These are phyloP conservation scores for Emergomyces orientalis DNA, from an alignment of 2,329 filamentous ascomycete species.

Conservation along the genomic window DNA sequence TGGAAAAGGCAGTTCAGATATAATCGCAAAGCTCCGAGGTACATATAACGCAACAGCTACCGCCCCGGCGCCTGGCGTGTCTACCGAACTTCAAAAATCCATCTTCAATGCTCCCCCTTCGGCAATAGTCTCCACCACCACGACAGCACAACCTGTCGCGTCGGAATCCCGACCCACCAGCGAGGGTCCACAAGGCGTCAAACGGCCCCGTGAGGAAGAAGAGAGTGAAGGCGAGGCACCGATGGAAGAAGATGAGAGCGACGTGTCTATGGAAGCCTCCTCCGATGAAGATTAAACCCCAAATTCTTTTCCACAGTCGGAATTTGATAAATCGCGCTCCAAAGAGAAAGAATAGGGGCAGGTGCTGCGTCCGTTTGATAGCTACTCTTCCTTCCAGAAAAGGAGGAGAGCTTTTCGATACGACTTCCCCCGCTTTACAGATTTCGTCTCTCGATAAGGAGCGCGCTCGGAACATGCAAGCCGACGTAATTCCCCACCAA, in stretches of 20 bases:
- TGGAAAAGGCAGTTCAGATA: conserved; percentile 79
- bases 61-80: conserved; percentile 45
- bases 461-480: conserved; percentile 63
- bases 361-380: neutral
- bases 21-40: conserved; percentile 83
- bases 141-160: conserved; percentile 43
- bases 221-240: conserved; percentile 45
- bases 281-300: conserved; percentile 58
- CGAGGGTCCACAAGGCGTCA: conserved; percentile 50
- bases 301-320: neutral
- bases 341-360: neutral
- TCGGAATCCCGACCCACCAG: conserved; percentile 43
- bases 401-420: conserved; percentile 11
- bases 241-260: conserved; percentile 60
- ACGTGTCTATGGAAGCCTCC: conserved; percentile 60
- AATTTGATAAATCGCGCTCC: neutral
- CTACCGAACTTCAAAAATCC: conserved; percentile 67
- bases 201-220: conserved; percentile 60
- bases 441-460: conserved; percentile 31
- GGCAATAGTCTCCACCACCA: conserved; percentile 30
- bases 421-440: conserved; percentile 16
- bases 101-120: conserved; percentile 60
- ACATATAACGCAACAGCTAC: conserved; percentile 63
- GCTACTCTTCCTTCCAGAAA: neutral
- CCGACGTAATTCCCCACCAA: conserved; percentile 72